Evolutionary conservation across 1,284 basidiomycete genomes (phyloP), one percentile per base, ranked within the genome.

Genomic region (Rhodofomes roseus): DNA sequence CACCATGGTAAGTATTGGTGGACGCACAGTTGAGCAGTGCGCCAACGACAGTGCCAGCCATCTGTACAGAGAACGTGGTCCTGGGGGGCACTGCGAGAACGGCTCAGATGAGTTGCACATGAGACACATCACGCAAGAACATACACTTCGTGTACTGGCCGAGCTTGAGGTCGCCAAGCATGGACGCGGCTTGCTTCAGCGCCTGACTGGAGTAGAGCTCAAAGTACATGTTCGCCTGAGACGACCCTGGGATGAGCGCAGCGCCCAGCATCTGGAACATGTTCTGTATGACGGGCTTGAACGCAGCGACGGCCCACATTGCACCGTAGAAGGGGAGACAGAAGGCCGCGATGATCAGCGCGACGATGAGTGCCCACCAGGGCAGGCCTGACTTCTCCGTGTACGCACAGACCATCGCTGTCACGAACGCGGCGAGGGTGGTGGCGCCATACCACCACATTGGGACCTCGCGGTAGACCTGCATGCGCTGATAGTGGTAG

Each of bases 141-240:
- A 79, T 78, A 56, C 83, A 70, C 72, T 85, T 84, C 62, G 78
- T 79, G 70, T 84, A 84, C 62, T 82, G 80, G 5, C 79, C 79
- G 48, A 79, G 68, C 65, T 78, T 79, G 48, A 80, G 70, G 62
- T 80, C 79, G 44, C 74, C 70, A 0, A 79, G 70, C 55, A 80
- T 74, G 3, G 64, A 63, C 34, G 77, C 67, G 8, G 70, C 71
- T 58, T 74, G 70, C 1, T 57, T 55, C 27, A 68, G 60, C 25
- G 68, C 59, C 57, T 65, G 62, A 57, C 65, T 62, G 36, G 77
- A 75, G 61, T 79, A 79, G 7, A 80, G 70, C 3, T 77, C 77
- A 66, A 78, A 67, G 62, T 63, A 68, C 78, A 80, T 80, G 68
- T 80, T 80, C 40, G 73, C 76, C 51, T 76, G 68, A 6, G 75